Base-by-base conservation (phyloP, 768 basidiomycete species). In the Leccinum rimulosum region DNA sequence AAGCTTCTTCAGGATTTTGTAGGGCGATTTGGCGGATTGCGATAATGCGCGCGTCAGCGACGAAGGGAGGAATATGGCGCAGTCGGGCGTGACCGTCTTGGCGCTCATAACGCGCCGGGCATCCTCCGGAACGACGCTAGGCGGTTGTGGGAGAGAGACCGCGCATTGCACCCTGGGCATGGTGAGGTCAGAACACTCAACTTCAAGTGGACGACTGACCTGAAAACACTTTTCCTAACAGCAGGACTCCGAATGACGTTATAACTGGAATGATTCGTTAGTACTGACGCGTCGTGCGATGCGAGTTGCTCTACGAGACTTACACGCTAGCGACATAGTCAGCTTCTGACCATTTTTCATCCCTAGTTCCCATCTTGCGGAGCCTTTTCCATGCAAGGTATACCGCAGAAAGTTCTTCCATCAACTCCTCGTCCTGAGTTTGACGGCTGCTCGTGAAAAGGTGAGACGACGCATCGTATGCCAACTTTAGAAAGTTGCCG, bases 281-380 rank as follows among this genome's bases (percentile, higher is more conserved):
- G 25, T 6, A 52, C 27, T 11, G 17, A 14, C 35, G 8, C 10
- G 31, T 58, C 40, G 40, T 10, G 43, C 27, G 31, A 11, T 50
- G 47, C 27, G n/a, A 22, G 22, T 14, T 7, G 28, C 36, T 35
- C 11, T 19, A 2, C 30, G 11, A 53, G 56, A 69, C 81, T 52
- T 67, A 85, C 81, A 84, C 82, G 52, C 80, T 81, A n/a, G 78
- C 76, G 15, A 76, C 81, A 57, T 76, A 83, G 60, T 84, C 84
- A 1, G 82, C 80, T 61, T 85, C 83, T 3, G 80, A 82, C 71
- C 76, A 79, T 64, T 74, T 82, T 54, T 81, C 78, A 19, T 75
- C 75, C 6, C 76, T 75, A 6, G 68, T 67, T n/a, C 69, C 75
- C 80, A 84, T 82, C 56, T 67, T 70, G 9, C 68, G 65, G 7